These are phyloP conservation scores for Xerocomus nothofagi DNA, from an alignment of 1,284 basidiomycete species.

Conservation along the genomic window DNA sequence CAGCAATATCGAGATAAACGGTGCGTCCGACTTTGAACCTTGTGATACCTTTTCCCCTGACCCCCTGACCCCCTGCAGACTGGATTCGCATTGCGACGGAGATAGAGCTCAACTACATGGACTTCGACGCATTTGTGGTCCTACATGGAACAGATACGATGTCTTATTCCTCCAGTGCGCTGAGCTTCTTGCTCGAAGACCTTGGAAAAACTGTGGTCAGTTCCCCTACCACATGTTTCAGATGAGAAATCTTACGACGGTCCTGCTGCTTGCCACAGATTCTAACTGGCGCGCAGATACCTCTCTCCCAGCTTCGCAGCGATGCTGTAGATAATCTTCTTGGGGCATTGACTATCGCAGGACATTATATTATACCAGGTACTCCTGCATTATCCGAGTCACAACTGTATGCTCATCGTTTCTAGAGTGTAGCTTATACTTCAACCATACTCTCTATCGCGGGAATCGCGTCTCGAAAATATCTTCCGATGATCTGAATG, in stretches of 20 bases:
- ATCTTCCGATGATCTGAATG: constrained; percentile 84
- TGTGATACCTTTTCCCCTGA: not conserved
- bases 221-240: constrained; percentile 4
- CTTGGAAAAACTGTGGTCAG: constrained; percentile 83
- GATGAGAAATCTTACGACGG: not conserved
- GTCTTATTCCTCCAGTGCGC: constrained; percentile 84
- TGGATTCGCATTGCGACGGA: constrained; percentile 90
- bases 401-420: constrained; percentile 7
- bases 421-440: constrained; percentile 80
- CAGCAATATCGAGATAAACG: constrained; percentile 80
- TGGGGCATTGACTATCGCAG: constrained; percentile 85
- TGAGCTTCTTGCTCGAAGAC: constrained; percentile 89
- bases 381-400: constrained; percentile 9
- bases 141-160: constrained; percentile 95
- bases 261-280: constrained; percentile 48
- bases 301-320: constrained; percentile 83
- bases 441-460: constrained; percentile 84
- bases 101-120: constrained; percentile 83
- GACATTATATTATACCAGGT: constrained; percentile 90
- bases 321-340: constrained; percentile 90
- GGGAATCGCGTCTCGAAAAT: constrained; percentile 87
- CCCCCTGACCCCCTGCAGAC: constrained; percentile 47
- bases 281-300: constrained; percentile 90
- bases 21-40: constrained; percentile 37
- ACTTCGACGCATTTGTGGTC: constrained; percentile 88